Evolutionary conservation across 2,329 filamentous ascomycete genomes (phyloP).

Genomic region (Neopestalotiopsis sp.): DNA sequence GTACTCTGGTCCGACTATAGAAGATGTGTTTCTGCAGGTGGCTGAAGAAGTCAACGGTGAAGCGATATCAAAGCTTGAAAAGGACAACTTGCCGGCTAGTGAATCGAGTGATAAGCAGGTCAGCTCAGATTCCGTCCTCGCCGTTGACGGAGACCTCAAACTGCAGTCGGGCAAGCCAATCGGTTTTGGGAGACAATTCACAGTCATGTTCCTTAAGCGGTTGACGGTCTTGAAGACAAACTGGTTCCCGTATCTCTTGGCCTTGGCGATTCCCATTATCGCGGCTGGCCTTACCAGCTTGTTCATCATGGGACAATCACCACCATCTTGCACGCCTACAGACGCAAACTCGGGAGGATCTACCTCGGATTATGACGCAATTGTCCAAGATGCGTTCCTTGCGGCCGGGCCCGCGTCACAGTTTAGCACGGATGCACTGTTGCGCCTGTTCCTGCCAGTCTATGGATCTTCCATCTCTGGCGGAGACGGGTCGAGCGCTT

Average conservation of each 20-base stretch:
- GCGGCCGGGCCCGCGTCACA: conserved; percentile 50
- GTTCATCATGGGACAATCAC: conserved; percentile 61
- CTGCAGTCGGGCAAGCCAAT: conserved; percentile 74
- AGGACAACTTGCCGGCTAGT: conserved; percentile 16
- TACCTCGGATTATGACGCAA: conserved; percentile 39
- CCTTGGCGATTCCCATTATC: conserved; percentile 78
- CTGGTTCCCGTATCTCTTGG: conserved; percentile 75
- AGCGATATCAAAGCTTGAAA: conserved; percentile 23
- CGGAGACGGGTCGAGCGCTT: conserved; percentile 6
- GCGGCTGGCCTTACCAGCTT: conserved; percentile 80
- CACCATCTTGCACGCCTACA: conserved; percentile 37
- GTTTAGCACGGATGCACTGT: conserved; percentile 38
- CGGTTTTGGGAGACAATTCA: conserved; percentile 71
- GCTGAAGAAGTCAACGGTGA: conserved; percentile 77
- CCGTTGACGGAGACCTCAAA: conserved; percentile 43
- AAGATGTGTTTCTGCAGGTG: conserved; percentile 88
- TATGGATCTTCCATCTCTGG: conserved; percentile 34
- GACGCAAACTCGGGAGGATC: conserved; percentile 36
- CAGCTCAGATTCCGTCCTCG: conserved; percentile 28
- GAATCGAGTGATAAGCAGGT: conserved; percentile 28
- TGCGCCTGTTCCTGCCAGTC: conserved; percentile 45
- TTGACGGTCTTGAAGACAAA: conserved; percentile 79
- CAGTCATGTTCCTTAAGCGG: conserved; percentile 79
- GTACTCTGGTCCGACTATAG: conserved; percentile 86
- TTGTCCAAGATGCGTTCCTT: conserved; percentile 40